These are phyloP conservation scores for Populus pruinosa DNA, from an alignment of 345 rosid species.

Conservation along the genomic window DNA sequence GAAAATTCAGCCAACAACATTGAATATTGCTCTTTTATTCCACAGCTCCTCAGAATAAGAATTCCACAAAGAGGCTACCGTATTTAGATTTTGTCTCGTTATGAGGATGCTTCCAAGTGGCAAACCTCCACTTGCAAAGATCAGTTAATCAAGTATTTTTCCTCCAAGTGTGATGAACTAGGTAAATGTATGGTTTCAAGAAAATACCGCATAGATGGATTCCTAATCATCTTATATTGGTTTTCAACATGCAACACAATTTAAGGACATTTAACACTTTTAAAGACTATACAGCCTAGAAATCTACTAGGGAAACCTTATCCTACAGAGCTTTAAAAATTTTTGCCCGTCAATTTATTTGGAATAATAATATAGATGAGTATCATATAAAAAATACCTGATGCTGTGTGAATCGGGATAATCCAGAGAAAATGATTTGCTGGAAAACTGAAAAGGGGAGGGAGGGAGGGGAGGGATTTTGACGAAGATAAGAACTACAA, in stretches of 20 bases:
- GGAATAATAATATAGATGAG: not conserved
- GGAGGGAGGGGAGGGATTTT: not conserved
- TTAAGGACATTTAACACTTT: not conserved
- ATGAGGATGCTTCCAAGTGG: not conserved
- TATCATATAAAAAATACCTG: not conserved
- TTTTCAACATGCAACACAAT: not conserved
- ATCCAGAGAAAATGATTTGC: not conserved
- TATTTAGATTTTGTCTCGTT: not conserved
- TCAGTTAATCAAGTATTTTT: not conserved
- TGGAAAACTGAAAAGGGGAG: not conserved
- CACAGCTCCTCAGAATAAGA: not conserved
- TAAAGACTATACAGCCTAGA: not conserved
- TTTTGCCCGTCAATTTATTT: not conserved
- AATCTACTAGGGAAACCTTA: not conserved
- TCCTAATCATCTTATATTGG: not conserved
- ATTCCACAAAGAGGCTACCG: not conserved
- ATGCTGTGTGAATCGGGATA: not conserved
- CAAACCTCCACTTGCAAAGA: conserved; percentile 2
- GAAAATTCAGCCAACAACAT: not conserved
- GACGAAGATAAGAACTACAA: not conserved
- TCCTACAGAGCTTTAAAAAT: not conserved
- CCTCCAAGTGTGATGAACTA: not conserved
- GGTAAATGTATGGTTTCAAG: not conserved
- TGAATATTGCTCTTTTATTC: not conserved
- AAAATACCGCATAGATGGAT: not conserved